Conservation (phyloP, 257 asterid genomes). For the Rubia yunnanensis region DNA sequence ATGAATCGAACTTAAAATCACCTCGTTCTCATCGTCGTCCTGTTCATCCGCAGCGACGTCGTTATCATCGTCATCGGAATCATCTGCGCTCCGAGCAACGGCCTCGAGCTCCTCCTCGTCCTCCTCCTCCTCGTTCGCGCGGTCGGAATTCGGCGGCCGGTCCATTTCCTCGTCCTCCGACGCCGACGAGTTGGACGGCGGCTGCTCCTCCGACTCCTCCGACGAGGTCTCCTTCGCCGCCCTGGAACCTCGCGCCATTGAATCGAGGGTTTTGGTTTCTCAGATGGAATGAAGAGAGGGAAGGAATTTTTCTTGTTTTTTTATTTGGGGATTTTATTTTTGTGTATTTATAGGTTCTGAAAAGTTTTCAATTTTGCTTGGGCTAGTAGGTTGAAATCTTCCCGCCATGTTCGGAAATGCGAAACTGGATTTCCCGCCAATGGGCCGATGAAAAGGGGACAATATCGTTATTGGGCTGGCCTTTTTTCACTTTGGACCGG, state of each 20-base stretch:
- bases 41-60: conserved; percentile 41
- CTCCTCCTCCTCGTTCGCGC: conserved; percentile 51
- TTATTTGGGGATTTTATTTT: background rate
- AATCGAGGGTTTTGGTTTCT: conserved; percentile 21
- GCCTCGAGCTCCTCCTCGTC: conserved; percentile 96
- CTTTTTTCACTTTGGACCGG: background rate
- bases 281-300: background rate
- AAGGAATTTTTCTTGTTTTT: background rate
- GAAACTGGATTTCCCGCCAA: conserved; percentile 29
- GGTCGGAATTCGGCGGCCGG: conserved; percentile 30
- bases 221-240: conserved; percentile 39
- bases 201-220: conserved; percentile 15
- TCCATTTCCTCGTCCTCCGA: conserved; percentile 55
- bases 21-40: conserved; percentile 69
- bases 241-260: conserved; percentile 34
- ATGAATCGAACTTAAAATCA: conserved; percentile 4
- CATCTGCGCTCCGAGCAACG: conserved; percentile 81
- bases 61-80: conserved; percentile 56
- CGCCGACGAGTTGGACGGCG: conserved; percentile 48
- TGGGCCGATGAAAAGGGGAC: conserved; percentile 12
- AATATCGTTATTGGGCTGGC: background rate
- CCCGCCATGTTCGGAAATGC: conserved; percentile 26
- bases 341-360: background rate
- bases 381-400: conserved; percentile 11
- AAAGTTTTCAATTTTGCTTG: background rate